Evolutionary conservation across 2,329 filamentous ascomycete species (phyloP), one percentile per base, ranked within the genome.

Genomic region (Fusarium camptoceras): DNA sequence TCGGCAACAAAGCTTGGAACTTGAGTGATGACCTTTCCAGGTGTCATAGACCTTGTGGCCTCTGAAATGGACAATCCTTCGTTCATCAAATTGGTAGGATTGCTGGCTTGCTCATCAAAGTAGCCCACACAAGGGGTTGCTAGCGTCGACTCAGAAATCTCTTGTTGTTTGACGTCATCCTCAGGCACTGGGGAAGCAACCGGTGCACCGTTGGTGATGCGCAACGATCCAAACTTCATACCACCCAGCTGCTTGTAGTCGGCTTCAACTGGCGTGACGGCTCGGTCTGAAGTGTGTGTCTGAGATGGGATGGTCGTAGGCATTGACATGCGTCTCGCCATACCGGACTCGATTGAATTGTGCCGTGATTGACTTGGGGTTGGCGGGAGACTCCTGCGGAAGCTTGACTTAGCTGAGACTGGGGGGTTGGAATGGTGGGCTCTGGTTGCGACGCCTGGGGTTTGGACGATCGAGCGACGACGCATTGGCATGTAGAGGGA

Each of bases 121-220:
- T 66, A 71, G 27, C 60, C 59, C 24, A 48, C 44, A 31, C 50
- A 49, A 50, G 51, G 47, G 30, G 48, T 30, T 22, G 25, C 28
- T 43, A 42, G 44, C 37, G 48, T 20, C 39, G 72, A 50, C 50
- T 59, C 31, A 59, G 50, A 56, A 48, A 37, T 48, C 39, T 27
- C 48, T 56, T 64, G 64, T 16, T n/a, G 41, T 24, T 63, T 56
- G 50, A 50, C 53, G 30, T 62, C 64, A 50, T 70, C 44, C n/a
- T 76, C 73, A 15, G 66, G 28, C 53, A 77, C 71, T 48, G 59
- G 82, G 79, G 84, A 87, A n/a, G 79, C 78, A 16, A 77, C 77
- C 4, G 89, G 88, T 5, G 81, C 80, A 16, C 87, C 88, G 76
- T 91, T 91, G 24, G 83, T 89, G 59, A 91, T 90, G 37, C 87